phyloP scores from a whole-genome alignment of 2,329 filamentous ascomycete genomes.

The Graphiopsis chlorocephala region DNA sequence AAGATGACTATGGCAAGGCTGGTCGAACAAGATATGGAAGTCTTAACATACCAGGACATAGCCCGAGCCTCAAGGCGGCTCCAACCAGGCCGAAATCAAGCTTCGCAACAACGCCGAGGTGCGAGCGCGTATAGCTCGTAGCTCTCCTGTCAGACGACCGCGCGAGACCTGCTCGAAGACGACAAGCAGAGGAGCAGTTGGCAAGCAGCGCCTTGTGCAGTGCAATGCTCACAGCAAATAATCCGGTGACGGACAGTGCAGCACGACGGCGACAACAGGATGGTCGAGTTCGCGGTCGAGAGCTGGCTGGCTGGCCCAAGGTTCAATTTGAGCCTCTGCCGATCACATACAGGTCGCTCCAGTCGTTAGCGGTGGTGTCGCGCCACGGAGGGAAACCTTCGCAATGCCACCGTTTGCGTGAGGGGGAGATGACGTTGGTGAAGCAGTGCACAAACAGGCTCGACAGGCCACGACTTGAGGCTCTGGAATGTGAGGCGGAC shows the following conservation, averaged over 20 bases:
- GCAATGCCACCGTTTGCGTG: not conserved
- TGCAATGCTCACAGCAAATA: not conserved
- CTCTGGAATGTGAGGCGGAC: not conserved
- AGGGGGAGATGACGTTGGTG: not conserved
- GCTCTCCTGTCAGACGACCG: not conserved
- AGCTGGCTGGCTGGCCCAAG: not conserved
- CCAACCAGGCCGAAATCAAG: slow-evolving; percentile 1
- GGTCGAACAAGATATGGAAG: not conserved
- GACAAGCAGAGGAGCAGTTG: not conserved
- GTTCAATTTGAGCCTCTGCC: slow-evolving; percentile 11
- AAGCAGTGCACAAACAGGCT: not conserved
- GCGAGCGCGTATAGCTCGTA: not conserved
- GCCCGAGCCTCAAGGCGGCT: not conserved
- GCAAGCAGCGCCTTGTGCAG: not conserved
- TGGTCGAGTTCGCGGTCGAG: not conserved
- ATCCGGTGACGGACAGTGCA: not conserved
- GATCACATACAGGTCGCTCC: slow-evolving; percentile 3
- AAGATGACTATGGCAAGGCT: not conserved
- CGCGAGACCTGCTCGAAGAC: not conserved
- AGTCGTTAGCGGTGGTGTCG: slow-evolving; percentile 2
- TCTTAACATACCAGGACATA: slow-evolving; percentile 10
- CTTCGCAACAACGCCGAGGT: slow-evolving; percentile 6
- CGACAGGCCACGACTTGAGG: not conserved
- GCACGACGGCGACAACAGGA: not conserved
- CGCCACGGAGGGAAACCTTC: not conserved